Evolutionary conservation across 1,284 basidiomycete genomes (phyloP).

Genomic region (Anthracocystis setariae): DNA sequence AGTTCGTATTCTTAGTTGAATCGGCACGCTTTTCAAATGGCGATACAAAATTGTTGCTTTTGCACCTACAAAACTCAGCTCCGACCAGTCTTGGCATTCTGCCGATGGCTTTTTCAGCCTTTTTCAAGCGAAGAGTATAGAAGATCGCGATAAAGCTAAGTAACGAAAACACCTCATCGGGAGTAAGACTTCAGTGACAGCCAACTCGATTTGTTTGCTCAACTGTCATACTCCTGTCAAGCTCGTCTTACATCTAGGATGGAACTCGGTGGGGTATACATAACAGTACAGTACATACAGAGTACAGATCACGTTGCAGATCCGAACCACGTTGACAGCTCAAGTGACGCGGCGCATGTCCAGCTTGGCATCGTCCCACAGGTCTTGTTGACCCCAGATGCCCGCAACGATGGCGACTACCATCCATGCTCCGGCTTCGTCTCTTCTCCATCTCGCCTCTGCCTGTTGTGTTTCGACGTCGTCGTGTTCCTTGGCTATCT

Average conservation of each 20-base stretch:
- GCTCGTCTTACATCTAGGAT: too few relatives aligned
- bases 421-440: conserved; percentile 82
- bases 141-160: too few relatives aligned
- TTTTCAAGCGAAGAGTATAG: too few relatives aligned
- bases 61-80: not conserved
- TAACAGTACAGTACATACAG: too few relatives aligned
- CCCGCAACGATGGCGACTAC: conserved; percentile 77
- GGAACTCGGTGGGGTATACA: too few relatives aligned
- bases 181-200: too few relatives aligned
- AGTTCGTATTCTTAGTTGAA: not conserved
- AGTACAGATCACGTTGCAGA: too few relatives aligned
- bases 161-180: too few relatives aligned
- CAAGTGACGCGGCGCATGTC: conserved; percentile 34
- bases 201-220: too few relatives aligned
- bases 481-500: conserved; percentile 33
- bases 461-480: conserved; percentile 48
- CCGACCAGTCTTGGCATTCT: conserved; percentile 3
- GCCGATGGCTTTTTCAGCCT: not conserved
- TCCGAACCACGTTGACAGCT: too few relatives aligned
- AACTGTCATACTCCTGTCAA: too few relatives aligned
- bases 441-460: conserved; percentile 64
- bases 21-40: not conserved
- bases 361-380: conserved; percentile 77
- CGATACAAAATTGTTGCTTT: not conserved
- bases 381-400: conserved; percentile 85